Base-by-base conservation (phyloP, 2,329 filamentous ascomycete species). In the Pestalotiopsis sp. region DNA sequence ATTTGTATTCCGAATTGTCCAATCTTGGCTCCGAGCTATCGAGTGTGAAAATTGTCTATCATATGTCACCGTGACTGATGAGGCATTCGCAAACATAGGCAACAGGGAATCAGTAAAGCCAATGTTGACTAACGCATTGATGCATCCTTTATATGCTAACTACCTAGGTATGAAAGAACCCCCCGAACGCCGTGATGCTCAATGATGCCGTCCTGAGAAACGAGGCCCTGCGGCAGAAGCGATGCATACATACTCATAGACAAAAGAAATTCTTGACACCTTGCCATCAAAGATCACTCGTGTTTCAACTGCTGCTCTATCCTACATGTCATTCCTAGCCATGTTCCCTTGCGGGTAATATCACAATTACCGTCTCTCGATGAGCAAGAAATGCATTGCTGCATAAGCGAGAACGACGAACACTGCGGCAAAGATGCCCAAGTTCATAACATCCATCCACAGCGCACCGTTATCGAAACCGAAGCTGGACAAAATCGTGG, bases 401-500 rank as follows among this genome's bases (percentile, higher is more conserved):
- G 83, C 84, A 79, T 98, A 99, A 6, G 96, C 95, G 73, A 98
- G 84, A 59, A 98, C 82, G 63, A 98, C 90, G 77, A 98, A 99
- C 0, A 89, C 87, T 0, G 88, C 91, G 1, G 92, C 94, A 80
- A 98, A 97, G 12, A 96, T 85, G 5, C 89, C 94, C 14, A 99
- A 83, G 61, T 93, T 95, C 65, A 92, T 84, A 31, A 96, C 90
- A 80, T 99, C 96, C 59, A 83, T 83, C 95, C 94, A 98, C 68
- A 97, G 86, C 0, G 93, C 94, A 70, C 90, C 85, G 36, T 95
- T 97, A 77, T 97, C 88, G 79, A 99, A 99, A 1, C 96, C 96
- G 79, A 99, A 99, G 0, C 93, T 94, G 80, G 93, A 97, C 67
- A 99, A 83, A 73, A 99, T 99, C 0, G 94, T 93, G 0, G 95